A percentile compares a stretch with the other conserved stretches of the same genome.
These are phyloP conservation scores for Macadamia tetraphylla DNA, from an alignment of 164 flowering plant genomes.

Conservation along the genomic window DNA sequence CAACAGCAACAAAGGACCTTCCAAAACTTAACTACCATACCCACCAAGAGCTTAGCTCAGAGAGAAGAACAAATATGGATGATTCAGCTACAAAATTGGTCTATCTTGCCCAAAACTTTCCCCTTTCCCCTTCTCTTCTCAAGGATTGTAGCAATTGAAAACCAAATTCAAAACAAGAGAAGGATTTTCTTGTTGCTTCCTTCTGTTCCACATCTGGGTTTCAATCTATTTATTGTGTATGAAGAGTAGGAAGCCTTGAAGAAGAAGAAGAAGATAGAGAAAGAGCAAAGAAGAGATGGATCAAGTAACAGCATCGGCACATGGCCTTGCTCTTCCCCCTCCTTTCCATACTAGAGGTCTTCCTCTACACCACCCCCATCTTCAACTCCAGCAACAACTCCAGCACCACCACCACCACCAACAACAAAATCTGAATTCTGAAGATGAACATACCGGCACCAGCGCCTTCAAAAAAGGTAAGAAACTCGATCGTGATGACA, in stretches of 20 bases:
- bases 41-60: constrained; percentile 7
- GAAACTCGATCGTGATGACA: constrained; percentile 36
- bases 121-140: constrained; percentile 12
- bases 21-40: constrained; percentile 1
- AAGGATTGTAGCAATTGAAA: constrained; percentile 17
- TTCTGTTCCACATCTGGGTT: too few relatives aligned
- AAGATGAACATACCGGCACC: constrained; percentile 49
- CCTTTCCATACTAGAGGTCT: constrained; percentile 71
- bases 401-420: constrained; percentile 30
- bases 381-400: constrained; percentile 29
- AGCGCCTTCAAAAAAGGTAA: constrained; percentile 22
- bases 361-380: constrained; percentile 50
- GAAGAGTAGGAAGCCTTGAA: not conserved
- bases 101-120: constrained; percentile 22
- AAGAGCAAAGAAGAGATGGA: constrained; percentile 38
- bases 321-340: constrained; percentile 73
- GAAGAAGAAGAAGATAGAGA: not conserved
- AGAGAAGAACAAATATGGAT: constrained; percentile 19
- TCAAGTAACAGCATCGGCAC: constrained; percentile 52
- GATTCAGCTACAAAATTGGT: constrained; percentile 37
- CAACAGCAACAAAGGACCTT: constrained; percentile 13
- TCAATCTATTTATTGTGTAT: too few relatives aligned
- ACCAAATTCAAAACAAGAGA: not conserved
- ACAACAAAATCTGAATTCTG: constrained; percentile 42
- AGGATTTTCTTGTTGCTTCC: not conserved